Conservation (phyloP, 2,329 filamentous ascomycete species). For the Pseudocercospora cruenta region DNA sequence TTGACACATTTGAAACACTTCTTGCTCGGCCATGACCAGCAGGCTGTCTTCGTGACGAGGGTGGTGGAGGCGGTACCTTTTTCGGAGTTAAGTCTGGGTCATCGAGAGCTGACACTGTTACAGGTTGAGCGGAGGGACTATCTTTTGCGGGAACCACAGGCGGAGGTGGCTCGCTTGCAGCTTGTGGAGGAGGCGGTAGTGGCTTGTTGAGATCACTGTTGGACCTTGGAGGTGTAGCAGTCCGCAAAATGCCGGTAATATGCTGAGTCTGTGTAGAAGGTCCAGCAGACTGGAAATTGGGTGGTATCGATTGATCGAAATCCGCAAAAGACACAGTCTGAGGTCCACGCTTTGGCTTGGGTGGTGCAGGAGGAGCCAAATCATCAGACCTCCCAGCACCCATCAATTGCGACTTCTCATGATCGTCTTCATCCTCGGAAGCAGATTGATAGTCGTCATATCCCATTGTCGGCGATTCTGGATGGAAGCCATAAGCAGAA, state of each 20-base stretch:
- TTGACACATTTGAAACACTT: constrained; percentile 34
- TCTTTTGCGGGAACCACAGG: constrained; percentile 7
- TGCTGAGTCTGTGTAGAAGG: constrained; percentile 25
- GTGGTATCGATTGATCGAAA: constrained; percentile 38
- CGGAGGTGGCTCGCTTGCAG: background rate
- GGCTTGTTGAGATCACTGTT: constrained; percentile 64
- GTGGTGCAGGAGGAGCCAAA: constrained; percentile 72
- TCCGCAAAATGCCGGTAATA: constrained; percentile 32
- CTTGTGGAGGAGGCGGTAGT: constrained; percentile 45
- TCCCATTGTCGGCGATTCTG: constrained; percentile 60
- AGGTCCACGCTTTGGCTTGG: constrained; percentile 50
- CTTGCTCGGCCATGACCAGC: constrained; percentile 25
- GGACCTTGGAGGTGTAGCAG: constrained; percentile 39
- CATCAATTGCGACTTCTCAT: constrained; percentile 43
- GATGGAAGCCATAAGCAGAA: constrained; percentile 43
- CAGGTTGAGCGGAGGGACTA: constrained; percentile 13
- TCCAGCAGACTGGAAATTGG: constrained; percentile 24
- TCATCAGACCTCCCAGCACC: constrained; percentile 48
- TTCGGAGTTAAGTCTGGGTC: constrained; percentile 33
- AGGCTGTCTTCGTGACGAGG: constrained; percentile 49
- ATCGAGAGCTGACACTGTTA: constrained; percentile 1
- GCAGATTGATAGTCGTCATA: constrained; percentile 49
- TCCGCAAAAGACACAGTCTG: constrained; percentile 41
- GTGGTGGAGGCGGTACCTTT: constrained; percentile 49
- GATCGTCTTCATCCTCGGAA: constrained; percentile 42